phyloP scores from a whole-genome alignment of 331 rosid species.

The Phaseolus coccineus region DNA sequence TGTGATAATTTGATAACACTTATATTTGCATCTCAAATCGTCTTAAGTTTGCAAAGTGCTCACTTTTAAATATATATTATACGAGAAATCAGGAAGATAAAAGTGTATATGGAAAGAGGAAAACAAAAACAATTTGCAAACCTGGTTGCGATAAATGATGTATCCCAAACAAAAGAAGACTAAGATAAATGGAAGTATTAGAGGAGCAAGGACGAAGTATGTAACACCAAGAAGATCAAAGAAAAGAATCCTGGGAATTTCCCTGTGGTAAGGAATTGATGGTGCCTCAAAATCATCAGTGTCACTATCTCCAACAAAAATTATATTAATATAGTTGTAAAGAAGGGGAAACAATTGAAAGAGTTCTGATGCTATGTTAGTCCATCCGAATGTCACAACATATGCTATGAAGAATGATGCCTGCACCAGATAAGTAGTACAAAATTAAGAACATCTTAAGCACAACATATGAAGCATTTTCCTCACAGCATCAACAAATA shows the following conservation, averaged over 20 bases:
- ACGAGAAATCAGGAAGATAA: constrained; percentile 1
- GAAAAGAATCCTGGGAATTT: constrained; percentile 71
- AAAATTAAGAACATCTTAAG: constrained; percentile 22
- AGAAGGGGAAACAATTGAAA: constrained; percentile 61
- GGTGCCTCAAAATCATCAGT: constrained; percentile 68
- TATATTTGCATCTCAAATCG: constrained; percentile 1
- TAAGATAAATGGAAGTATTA: constrained; percentile 89
- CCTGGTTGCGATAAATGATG: constrained; percentile 93
- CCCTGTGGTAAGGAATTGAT: constrained; percentile 66
- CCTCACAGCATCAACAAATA: not conserved
- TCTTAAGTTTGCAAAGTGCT: not conserved
- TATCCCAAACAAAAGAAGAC: constrained; percentile 74
- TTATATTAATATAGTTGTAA: constrained; percentile 51
- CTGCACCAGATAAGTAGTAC: constrained; percentile 46
- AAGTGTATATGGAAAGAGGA: constrained; percentile 4
- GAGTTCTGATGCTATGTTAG: constrained; percentile 70
- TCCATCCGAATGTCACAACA: constrained; percentile 86
- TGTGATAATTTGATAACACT: constrained; percentile 26
- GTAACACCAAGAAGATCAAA: constrained; percentile 89
- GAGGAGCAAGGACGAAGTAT: constrained; percentile 87
- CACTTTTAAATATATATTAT: not conserved
- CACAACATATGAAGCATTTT: constrained; percentile 11
- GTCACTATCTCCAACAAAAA: constrained; percentile 47
- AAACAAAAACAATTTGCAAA: constrained; percentile 38
- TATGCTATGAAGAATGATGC: constrained; percentile 62